These are phyloP conservation scores for Blumeriella jaapii DNA, from an alignment of 2,329 filamentous ascomycete genomes.

Conservation along the genomic window DNA sequence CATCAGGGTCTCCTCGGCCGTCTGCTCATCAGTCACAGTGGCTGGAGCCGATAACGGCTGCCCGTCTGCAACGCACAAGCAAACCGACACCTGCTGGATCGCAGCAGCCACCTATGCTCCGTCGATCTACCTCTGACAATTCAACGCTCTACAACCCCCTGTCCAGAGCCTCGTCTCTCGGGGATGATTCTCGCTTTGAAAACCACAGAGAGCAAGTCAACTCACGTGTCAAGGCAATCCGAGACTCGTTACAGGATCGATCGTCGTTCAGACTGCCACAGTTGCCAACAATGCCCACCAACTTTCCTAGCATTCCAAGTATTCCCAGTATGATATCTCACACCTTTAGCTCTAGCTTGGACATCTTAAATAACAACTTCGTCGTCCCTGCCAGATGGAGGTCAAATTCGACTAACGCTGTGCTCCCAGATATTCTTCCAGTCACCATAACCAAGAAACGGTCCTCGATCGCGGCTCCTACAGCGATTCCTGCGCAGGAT, in stretches of 20 bases:
- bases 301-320: slow-evolving; percentile 31
- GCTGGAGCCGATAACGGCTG: slow-evolving; percentile 10
- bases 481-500: slow-evolving; percentile 14
- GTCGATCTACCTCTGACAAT: slow-evolving; percentile 62
- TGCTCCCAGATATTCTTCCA: slow-evolving; percentile 21
- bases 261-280: slow-evolving; percentile 64
- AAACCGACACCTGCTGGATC: slow-evolving; percentile 3
- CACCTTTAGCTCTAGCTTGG: slow-evolving; percentile 30
- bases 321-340: slow-evolving; percentile 35
- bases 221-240: slow-evolving; percentile 78
- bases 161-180: slow-evolving; percentile 71
- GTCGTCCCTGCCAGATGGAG: slow-evolving; percentile 17
- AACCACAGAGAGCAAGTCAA: slow-evolving; percentile 79
- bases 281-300: too few relatives aligned
- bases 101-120: slow-evolving; percentile 29
- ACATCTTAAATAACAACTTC: slow-evolving; percentile 21
- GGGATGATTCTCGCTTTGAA: slow-evolving; percentile 71
- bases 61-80: slow-evolving; percentile 6
- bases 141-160: slow-evolving; percentile 66
- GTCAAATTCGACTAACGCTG: slow-evolving; percentile 17
- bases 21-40: slow-evolving; percentile 6
- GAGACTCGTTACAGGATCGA: slow-evolving; percentile 70
- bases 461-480: slow-evolving; percentile 9
- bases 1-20: slow-evolving; percentile 2
- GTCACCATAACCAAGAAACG: slow-evolving; percentile 16